Evolutionary conservation across 371 early-diverging fungal species (phyloP), one percentile per base, ranked within the genome.

Genomic region (Actinomortierella ambigua): DNA sequence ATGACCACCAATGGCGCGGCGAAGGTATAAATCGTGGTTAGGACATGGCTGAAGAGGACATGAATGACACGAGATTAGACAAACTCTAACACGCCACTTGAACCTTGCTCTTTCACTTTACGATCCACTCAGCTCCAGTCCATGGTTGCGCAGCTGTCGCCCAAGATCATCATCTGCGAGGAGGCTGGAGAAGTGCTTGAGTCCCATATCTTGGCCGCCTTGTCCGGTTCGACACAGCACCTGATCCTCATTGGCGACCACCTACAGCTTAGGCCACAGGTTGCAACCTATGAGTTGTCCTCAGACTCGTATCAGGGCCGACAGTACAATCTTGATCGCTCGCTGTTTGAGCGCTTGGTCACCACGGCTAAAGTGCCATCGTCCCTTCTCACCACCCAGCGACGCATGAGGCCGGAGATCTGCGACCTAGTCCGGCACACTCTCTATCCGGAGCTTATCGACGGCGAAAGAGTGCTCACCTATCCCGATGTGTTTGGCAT

Each of bases 101-200:
- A n/a, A n/a, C n/a, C n/a, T n/a, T n/a, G n/a, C n/a, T n/a, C n/a
- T n/a, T n/a, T n/a, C n/a, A n/a, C n/a, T n/a, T n/a, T n/a, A n/a
- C n/a, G n/a, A 34, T 34, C 11, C 34, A 34, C 11, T 11, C 11
- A 34, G 34, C 4, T 6, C 11, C 34, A 34, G 11, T 34, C 34
- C 34, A 34, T 34, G 34, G 11, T 34, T 34, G 34, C 34, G 34
- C 7, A 68, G 17, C 76, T 85, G 27, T 58, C 60, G 14, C 83
- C 85, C 1, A 62, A 64, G 17, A 53, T 85, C 11, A 78, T 85
- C 75, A 75, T 85, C 4, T 82, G 83, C 14, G 90, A 90, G 73
- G 90, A 90, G 77, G 88, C 88, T 0, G 90, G 87, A 13, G 88
- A 90, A 73, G 85, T 88, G 65, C 61, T 90, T 40, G 90, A 90